Evolutionary conservation across 2,329 filamentous ascomycete species (phyloP), one percentile per base, ranked within the genome.

Genomic region (Helminthosporium solani): DNA sequence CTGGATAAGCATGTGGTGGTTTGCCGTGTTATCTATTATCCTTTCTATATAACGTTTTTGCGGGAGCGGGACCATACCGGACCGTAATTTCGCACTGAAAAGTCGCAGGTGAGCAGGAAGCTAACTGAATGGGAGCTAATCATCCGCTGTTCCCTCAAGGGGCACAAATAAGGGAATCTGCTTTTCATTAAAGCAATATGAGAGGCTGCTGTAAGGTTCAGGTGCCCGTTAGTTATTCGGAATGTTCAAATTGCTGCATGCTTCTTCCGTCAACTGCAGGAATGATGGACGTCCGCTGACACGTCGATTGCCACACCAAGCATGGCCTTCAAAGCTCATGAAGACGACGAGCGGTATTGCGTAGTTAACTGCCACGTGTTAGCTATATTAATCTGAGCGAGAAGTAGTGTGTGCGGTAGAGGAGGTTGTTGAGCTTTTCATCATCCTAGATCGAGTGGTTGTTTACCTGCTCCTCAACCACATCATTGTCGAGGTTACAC

Each of bases 1-100:
- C 23, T 59, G 54, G 11, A 53, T 46, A 7, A 58, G 39, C 14
- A 48, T 46, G 6, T 39, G 38, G 15, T 50, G 52, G 21, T 59
- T 58, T 19, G 49, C 42, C 12, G 56, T 52, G 14, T 59, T 54
- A 27, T 54, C 54, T 42, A 61, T 52, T 19, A 44, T 50, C 27
- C 48, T 52, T 15, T 56, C 47, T 12, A 48, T 18, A 52, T 54
- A 61, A 9, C 56, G 50, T 15, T 52, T 47, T 27, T 42, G 43
- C 9, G 40, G 53, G 19, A 61, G 44, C 0, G 58, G 56, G 7
- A 51, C 52, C 52, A 54, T 54, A 5, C 58, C 54, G 8, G 48
- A 45, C 46, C 46, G 47, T 2, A 61, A 8, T 37, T 50, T 56
- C 21, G 44, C 43, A 34, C 45, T 51, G 21, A 61, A 33, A 2